Evolutionary conservation across 495 filamentous ascomycete species (phyloP).

Genomic region (Peziza echinospora): DNA sequence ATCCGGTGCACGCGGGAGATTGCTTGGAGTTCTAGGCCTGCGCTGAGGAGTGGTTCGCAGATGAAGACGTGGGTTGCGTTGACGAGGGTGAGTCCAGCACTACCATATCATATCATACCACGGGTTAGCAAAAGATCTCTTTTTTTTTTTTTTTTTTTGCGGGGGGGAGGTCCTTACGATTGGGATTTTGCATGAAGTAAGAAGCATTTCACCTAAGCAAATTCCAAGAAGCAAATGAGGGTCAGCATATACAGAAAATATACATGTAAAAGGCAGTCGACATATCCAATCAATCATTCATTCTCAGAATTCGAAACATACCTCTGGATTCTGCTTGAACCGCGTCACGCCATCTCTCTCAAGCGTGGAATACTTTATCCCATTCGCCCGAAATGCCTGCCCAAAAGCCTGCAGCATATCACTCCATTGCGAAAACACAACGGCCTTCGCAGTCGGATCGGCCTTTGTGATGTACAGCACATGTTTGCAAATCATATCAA

Average conservation of each 20-base stretch:
- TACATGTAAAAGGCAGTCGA: no score
- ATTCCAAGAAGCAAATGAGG: constrained; percentile 48
- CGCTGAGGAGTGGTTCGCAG: constrained; percentile 81
- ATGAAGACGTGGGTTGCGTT: constrained; percentile 88
- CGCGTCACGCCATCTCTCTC: no score
- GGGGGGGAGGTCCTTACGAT: no score
- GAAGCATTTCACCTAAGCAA: constrained; percentile 46
- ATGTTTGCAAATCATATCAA: constrained; percentile 57
- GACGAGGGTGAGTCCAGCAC: constrained; percentile 67
- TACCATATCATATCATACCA: no score
- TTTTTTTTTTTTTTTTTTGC: no score
- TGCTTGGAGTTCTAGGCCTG: constrained; percentile 79
- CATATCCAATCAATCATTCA: no score
- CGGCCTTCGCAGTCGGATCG: constrained; percentile 72
- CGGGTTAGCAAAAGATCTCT: constrained; percentile 1
- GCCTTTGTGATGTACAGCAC: constrained; percentile 62
- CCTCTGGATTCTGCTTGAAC: no score
- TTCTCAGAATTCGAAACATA: no score
- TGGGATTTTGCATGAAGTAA: constrained; percentile 73
- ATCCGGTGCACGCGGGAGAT: constrained; percentile 89
- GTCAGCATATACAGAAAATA: no score
- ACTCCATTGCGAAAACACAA: constrained; percentile 75
- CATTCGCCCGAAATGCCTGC: no score
- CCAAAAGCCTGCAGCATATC: no score
- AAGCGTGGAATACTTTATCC: no score